Percentiles rank a stretch among this genome's conserved stretches.
Evolutionary conservation across 2,329 filamentous ascomycete species (phyloP).

Genomic region (Pseudogymnoascus sp.): DNA sequence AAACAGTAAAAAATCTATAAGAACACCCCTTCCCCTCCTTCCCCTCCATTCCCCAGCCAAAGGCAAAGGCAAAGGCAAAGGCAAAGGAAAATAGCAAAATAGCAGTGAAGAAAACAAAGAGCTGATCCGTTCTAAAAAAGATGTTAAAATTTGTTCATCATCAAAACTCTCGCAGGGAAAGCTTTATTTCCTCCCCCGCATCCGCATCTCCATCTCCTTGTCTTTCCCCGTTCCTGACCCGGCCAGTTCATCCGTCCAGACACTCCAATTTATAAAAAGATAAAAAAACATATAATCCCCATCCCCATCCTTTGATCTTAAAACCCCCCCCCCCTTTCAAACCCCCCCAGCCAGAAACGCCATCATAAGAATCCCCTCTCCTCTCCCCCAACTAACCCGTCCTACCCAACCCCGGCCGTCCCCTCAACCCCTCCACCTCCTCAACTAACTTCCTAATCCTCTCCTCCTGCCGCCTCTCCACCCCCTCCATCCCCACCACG

Average conservation of each 20-base stretch:
- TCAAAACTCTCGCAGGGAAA: too few relatives aligned
- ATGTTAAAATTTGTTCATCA: background rate
- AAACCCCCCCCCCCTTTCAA: too few relatives aligned
- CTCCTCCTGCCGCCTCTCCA: constrained; percentile 22
- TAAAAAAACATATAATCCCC: background rate
- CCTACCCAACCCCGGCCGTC: background rate
- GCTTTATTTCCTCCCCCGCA: too few relatives aligned
- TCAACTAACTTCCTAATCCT: constrained; percentile 24
- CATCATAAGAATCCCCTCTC: background rate
- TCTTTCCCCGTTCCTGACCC: background rate
- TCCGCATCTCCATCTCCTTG: too few relatives aligned
- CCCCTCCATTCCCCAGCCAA: background rate
- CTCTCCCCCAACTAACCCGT: background rate
- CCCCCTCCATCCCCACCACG: constrained; percentile 32
- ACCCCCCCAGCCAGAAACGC: background rate
- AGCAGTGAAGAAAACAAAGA: too few relatives aligned
- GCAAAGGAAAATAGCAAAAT: too few relatives aligned
- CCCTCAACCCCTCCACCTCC: constrained; percentile 13
- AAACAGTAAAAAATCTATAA: too few relatives aligned
- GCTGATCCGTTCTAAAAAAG: background rate
- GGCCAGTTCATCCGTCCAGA: too few relatives aligned
- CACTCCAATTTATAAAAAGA: background rate
- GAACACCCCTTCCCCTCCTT: too few relatives aligned
- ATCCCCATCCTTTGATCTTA: too few relatives aligned
- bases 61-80: too few relatives aligned